Evolutionary conservation across 306 rosid genomes (phyloP).

Genomic region (Aeschynomene evenia): DNA sequence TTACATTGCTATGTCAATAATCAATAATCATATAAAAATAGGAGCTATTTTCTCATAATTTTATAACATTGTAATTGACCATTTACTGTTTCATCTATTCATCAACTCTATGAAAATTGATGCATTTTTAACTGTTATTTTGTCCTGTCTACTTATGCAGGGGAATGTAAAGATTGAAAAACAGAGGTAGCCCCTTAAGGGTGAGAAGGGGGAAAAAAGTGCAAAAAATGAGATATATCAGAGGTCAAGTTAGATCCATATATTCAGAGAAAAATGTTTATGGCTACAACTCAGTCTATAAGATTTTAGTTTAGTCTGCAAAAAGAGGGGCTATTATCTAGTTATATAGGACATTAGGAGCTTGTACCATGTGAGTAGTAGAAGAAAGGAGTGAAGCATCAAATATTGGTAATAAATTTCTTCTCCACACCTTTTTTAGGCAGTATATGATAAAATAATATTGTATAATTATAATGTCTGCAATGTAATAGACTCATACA

Average conservation of each 20-base stretch:
- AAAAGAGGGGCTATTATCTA: background rate
- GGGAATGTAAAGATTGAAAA: slow-evolving; percentile 44
- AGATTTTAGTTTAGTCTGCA: slow-evolving; percentile 27
- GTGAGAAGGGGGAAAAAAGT: background rate
- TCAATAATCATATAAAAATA: background rate
- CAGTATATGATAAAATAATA: background rate
- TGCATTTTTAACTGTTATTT: slow-evolving; percentile 3
- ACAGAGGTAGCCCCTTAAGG: slow-evolving; percentile 14
- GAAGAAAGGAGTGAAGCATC: background rate
- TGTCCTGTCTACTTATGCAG: slow-evolving; percentile 39
- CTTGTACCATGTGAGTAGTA: slow-evolving; percentile 19
- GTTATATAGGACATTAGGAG: slow-evolving; percentile 18
- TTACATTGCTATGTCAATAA: background rate
- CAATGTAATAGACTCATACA: background rate
- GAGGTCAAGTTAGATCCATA: slow-evolving; percentile 23
- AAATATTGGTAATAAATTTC: background rate
- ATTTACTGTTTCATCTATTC: background rate
- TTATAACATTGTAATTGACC: background rate
- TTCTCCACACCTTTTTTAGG: background rate
- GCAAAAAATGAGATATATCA: background rate
- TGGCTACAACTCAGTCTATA: slow-evolving; percentile 3
- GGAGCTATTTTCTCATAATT: background rate
- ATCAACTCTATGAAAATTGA: background rate
- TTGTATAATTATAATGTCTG: background rate
- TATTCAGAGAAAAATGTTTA: slow-evolving; percentile 27